Conservation (phyloP, 2,329 filamentous ascomycete species). For the Orbilia quercus region DNA sequence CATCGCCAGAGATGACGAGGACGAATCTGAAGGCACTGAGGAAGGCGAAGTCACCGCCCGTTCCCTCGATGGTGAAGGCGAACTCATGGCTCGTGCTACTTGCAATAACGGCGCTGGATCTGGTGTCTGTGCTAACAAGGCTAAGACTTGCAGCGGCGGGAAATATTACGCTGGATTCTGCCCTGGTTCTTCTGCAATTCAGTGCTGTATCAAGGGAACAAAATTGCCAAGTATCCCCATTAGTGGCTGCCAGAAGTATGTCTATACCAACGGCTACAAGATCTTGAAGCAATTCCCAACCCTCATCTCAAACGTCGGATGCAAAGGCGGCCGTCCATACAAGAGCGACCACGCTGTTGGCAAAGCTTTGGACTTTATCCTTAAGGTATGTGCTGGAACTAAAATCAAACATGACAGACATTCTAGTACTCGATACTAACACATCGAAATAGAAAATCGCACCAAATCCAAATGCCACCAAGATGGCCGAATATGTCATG, state of each 20-base stretch:
- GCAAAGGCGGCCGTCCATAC: conserved; percentile 58
- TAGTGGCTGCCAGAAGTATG: conserved; percentile 62
- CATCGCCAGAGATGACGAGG: conserved; percentile 24
- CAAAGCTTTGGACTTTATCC: conserved; percentile 62
- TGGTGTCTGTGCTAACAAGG: conserved; percentile 46
- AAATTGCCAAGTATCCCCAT: conserved; percentile 62
- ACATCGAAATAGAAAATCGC: conserved; percentile 33
- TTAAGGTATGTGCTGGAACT: conserved; percentile 29
- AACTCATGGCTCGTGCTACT: conserved; percentile 38
- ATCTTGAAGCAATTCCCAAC: conserved; percentile 63
- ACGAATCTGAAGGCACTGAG: conserved; percentile 33
- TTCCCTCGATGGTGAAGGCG: conserved; percentile 31
- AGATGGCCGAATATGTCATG: conserved; percentile 68
- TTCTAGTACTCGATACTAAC: not conserved
- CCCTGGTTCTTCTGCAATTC: conserved; percentile 63
- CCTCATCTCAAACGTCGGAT: conserved; percentile 60
- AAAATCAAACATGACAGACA: not conserved
- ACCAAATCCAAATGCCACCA: conserved; percentile 46
- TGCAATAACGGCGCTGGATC: conserved; percentile 42
- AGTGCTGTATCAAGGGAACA: conserved; percentile 64
- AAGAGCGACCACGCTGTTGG: conserved; percentile 60
- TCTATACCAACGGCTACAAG: conserved; percentile 62
- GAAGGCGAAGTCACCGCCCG: conserved; percentile 42
- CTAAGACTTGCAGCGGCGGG: conserved; percentile 27
- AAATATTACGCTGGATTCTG: conserved; percentile 60